Evolutionary conservation across 257 asterid species (phyloP).

Genomic region (Rhazya stricta): DNA sequence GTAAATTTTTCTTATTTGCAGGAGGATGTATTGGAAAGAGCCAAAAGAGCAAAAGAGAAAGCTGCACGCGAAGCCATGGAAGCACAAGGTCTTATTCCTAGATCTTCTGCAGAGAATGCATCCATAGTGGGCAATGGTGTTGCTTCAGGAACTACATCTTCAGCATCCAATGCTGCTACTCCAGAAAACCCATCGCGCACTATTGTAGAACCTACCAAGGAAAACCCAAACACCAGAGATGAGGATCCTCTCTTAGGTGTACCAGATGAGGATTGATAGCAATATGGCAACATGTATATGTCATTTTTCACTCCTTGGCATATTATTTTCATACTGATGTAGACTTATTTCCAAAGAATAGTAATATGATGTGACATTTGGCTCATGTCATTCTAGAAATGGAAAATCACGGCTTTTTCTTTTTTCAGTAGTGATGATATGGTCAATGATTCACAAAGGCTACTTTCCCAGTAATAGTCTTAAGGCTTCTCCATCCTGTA

Average conservation of each 20-base stretch:
- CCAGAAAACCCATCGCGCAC: constrained; percentile 15
- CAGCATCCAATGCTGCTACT: constrained; percentile 16
- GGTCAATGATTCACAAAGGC: not conserved
- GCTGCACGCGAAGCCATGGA: constrained; percentile 64
- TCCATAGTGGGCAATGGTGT: constrained; percentile 24
- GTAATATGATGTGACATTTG: not conserved
- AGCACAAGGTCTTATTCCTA: constrained; percentile 36
- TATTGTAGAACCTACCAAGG: constrained; percentile 4
- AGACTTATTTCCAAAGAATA: not conserved
- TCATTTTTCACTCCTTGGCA: not conserved
- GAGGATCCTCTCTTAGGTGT: constrained; percentile 34
- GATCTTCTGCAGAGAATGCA: constrained; percentile 24
- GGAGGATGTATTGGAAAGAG: constrained; percentile 87
- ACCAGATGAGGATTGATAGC: constrained; percentile 33
- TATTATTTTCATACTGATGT: not conserved
- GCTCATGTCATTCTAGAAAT: not conserved
- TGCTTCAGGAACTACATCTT: constrained; percentile 15
- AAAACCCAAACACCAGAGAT: constrained; percentile 8
- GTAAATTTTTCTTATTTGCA: constrained; percentile 21
- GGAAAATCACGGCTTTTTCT: not conserved
- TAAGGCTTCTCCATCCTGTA: not conserved
- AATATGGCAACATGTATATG: not conserved
- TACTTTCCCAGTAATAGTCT: too few relatives aligned
- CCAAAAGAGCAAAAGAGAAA: constrained; percentile 65
- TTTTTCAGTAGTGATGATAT: not conserved